Evolutionary conservation across 2,329 filamentous ascomycete species (phyloP).

Genomic region (Chaetomium sp.): DNA sequence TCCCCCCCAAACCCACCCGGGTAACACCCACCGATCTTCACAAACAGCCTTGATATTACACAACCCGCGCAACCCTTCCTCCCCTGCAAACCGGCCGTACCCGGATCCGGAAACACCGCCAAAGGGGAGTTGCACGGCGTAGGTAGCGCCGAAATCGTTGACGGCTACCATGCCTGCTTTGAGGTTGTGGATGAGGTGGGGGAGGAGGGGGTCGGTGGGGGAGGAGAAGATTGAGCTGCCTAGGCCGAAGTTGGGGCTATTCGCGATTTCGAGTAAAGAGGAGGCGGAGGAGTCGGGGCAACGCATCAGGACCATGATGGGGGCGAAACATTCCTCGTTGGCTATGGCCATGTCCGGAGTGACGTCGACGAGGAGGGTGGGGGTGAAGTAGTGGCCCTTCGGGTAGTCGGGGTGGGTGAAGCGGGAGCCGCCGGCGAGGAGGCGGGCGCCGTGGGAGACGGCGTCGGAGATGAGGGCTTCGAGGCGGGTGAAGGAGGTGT

Average conservation of each 20-base stretch:
- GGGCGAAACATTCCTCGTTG: conserved; percentile 86
- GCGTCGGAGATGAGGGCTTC: conserved; percentile 73
- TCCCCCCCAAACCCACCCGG: too few species aligned
- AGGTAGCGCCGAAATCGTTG: conserved; percentile 92
- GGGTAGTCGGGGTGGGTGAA: conserved; percentile 66
- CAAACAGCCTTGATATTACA: conserved; percentile 88
- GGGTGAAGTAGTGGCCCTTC: conserved; percentile 82
- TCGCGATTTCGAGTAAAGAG: conserved; percentile 70
- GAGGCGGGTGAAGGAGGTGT: conserved; percentile 65
- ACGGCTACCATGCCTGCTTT: conserved; percentile 86
- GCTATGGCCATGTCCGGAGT: conserved; percentile 80
- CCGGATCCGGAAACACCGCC: conserved; percentile 84
- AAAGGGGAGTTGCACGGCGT: conserved; percentile 91
- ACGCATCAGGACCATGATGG: conserved; percentile 79
- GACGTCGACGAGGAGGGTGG: conserved; percentile 87
- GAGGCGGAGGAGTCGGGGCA: conserved; percentile 51
- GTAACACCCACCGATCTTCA: conserved; percentile 56
- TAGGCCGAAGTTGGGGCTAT: conserved; percentile 77
- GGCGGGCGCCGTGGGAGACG: conserved; percentile 67
- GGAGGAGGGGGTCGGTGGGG: conserved; percentile 52
- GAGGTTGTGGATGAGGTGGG: conserved; percentile 59
- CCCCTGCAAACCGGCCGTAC: conserved; percentile 87
- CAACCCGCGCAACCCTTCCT: conserved; percentile 75
- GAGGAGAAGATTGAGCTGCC: conserved; percentile 83
- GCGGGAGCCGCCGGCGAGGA: conserved; percentile 73